Percentiles rank a stretch among this genome's conserved stretches.
phyloP scores from a whole-genome alignment of 768 basidiomycete species.

The Amanita rubescens region DNA sequence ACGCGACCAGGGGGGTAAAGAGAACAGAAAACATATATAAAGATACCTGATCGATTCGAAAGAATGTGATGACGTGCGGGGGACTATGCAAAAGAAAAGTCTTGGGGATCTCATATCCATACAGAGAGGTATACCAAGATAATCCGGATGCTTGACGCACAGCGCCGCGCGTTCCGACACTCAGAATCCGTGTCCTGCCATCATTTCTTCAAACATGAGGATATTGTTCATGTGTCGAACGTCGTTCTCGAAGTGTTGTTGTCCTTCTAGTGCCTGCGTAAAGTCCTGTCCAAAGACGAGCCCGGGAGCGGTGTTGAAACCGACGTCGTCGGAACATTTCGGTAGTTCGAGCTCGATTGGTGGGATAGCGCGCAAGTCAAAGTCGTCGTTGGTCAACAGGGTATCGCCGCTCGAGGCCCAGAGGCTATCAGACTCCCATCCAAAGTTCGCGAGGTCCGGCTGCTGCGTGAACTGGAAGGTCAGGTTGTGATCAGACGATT shows the following conservation, averaged over 20 bases:
- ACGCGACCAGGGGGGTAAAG: not conserved
- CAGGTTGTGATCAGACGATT: not conserved
- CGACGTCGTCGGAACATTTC: slow-evolving; percentile 29
- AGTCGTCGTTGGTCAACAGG: slow-evolving; percentile 51
- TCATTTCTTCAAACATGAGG: slow-evolving; percentile 36
- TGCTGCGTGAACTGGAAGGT: slow-evolving; percentile 26
- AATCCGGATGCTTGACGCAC: slow-evolving; percentile 4
- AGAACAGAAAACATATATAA: slow-evolving; percentile 4
- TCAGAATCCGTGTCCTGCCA: slow-evolving; percentile 29
- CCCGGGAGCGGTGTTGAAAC: slow-evolving; percentile 17
- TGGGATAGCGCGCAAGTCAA: slow-evolving; percentile 58
- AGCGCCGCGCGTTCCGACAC: slow-evolving; percentile 4
- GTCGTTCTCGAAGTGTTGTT: slow-evolving; percentile 17
- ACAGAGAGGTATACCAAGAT: slow-evolving; percentile 1
- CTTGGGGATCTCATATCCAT: slow-evolving; percentile 3
- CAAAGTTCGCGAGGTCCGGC: slow-evolving; percentile 29
- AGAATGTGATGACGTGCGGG: not conserved
- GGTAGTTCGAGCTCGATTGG: slow-evolving; percentile 53
- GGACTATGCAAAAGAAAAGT: not conserved
- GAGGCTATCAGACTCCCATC: slow-evolving; percentile 25
- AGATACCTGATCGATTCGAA: slow-evolving; percentile 4
- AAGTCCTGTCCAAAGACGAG: slow-evolving; percentile 28
- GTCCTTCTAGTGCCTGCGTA: slow-evolving; percentile 22
- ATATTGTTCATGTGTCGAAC: slow-evolving; percentile 11
- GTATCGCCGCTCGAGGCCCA: slow-evolving; percentile 26